These are phyloP conservation scores for Bolboschoenoplectus hybrid DNA, from an alignment of 202 grass and related monocot species.

Conservation along the genomic window DNA sequence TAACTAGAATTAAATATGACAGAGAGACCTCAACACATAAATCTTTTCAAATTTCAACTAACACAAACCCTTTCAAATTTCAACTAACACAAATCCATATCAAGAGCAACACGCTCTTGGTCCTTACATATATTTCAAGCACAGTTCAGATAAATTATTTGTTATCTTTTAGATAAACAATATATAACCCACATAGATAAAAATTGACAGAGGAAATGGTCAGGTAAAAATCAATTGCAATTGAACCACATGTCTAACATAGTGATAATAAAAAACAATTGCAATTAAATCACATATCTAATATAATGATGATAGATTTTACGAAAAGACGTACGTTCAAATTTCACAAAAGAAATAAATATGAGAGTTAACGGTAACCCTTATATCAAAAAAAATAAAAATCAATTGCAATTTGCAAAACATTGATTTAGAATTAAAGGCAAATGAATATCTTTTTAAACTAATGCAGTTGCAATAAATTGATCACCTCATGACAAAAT, in stretches of 20 bases:
- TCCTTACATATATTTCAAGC: too few species aligned
- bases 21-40: background rate
- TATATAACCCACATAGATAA: background rate
- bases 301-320: too few species aligned
- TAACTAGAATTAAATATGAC: slow-evolving; percentile 21
- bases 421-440: too few species aligned
- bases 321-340: too few species aligned
- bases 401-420: too few species aligned
- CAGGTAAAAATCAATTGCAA: background rate
- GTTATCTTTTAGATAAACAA: background rate
- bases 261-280: too few species aligned
- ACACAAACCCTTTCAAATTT: background rate
- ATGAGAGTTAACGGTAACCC: too few species aligned
- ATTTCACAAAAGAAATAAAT: too few species aligned
- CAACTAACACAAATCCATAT: background rate
- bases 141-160: background rate
- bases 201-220: background rate
- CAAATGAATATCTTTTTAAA: background rate
- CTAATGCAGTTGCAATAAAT: background rate
- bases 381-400: too few species aligned
- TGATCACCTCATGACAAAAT: background rate
- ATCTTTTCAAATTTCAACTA: background rate
- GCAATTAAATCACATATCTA: too few species aligned
- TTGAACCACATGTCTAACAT: too few species aligned
- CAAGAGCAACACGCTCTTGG: background rate